Evolutionary conservation across 192 early-diverging fungal genomes (phyloP), one percentile per base, ranked within the genome.

Genomic region (Phycomyces nitens): DNA sequence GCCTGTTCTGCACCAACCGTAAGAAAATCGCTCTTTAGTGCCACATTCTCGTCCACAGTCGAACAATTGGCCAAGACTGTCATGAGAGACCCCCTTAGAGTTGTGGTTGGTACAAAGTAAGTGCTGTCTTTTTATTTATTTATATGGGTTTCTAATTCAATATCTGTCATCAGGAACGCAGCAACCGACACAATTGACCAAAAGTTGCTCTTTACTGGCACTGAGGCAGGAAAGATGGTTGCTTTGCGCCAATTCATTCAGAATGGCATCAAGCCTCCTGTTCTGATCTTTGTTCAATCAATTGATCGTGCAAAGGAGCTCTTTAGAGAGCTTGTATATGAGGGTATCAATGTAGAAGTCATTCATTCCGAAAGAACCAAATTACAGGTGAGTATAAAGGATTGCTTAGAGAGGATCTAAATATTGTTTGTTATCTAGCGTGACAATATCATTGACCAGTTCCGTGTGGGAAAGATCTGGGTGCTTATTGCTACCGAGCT

Each of bases 281-380:
- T 92, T 5, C 76, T 99, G 38, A 88, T 99, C 29, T 99, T 99
- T 65, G 94, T 98, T 9, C 96, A 99, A 73, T 95, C 93, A 18
- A 97, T 97, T 60, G 95, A 98, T 21, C 88, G 97, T 56, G 94
- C 97, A 58, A 94, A 94, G 66, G 95, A 99, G 65, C 80, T 99
- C 18, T 97, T 95, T 79, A 85, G 93, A 64, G 96, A 99, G 70
- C 84, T 99, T 49, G 87, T 97, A 15, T 98, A 92, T 73, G 95
- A 99, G 69, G 94, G 94, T 23, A 96, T 98, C 77, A 94, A 96
- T 71, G 96, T 98, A 11, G 97, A 98, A 55, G 95, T 96, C n/a
- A 97, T 98, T 23, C 96, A 97, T 67, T 91, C 92, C 11, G 94
- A 98, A 66, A 86, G 95, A 56, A 96, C 95, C 40, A 91, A 96